These are phyloP conservation scores for Platanthera zijinensis DNA, from an alignment of 106 monocot species.

Conservation along the genomic window DNA sequence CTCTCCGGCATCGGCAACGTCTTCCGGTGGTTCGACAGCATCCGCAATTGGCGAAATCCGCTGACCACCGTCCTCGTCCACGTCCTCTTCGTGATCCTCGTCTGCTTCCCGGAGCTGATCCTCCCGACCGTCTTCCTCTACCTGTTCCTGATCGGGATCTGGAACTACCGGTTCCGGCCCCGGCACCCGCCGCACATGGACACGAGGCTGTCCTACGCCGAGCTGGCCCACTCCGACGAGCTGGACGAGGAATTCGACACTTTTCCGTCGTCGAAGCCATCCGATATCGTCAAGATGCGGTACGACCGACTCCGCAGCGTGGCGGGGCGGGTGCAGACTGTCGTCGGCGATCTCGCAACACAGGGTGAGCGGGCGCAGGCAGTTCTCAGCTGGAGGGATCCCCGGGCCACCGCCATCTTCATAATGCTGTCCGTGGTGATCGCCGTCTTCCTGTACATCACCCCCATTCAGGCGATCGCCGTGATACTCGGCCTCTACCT, in stretches of 20 bases:
- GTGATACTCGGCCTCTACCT: conserved; percentile 30
- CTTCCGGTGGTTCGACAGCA: conserved; percentile 29
- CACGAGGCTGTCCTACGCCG: conserved; percentile 42
- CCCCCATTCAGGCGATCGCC: conserved; percentile 37
- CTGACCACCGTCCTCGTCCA: conserved; percentile 38
- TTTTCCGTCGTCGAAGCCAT: conserved; percentile 39
- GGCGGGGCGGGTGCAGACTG: conserved; percentile 44
- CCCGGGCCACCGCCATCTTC: conserved; percentile 46
- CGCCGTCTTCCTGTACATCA: conserved; percentile 41
- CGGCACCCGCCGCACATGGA: conserved; percentile 52
- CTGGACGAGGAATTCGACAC: conserved; percentile 91
- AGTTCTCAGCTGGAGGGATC: conserved; percentile 53
- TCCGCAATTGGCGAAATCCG: conserved; percentile 50
- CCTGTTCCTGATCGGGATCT: conserved; percentile 44
- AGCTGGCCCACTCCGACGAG: conserved; percentile 46
- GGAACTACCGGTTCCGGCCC: conserved; percentile 45
- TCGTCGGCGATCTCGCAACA: conserved; percentile 48
- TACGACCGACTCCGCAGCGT: conserved; percentile 49
- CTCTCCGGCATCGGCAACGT: conserved; percentile 21
- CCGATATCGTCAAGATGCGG: conserved; percentile 34
- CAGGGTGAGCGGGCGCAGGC: conserved; percentile 46
- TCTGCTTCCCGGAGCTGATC: conserved; percentile 49
- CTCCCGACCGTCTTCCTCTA: conserved; percentile 53
- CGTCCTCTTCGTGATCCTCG: conserved; percentile 40
- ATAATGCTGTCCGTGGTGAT: conserved; percentile 30